These are phyloP conservation scores for Candida gorgasii DNA, from an alignment of 805 yeast genomes.

Conservation along the genomic window DNA sequence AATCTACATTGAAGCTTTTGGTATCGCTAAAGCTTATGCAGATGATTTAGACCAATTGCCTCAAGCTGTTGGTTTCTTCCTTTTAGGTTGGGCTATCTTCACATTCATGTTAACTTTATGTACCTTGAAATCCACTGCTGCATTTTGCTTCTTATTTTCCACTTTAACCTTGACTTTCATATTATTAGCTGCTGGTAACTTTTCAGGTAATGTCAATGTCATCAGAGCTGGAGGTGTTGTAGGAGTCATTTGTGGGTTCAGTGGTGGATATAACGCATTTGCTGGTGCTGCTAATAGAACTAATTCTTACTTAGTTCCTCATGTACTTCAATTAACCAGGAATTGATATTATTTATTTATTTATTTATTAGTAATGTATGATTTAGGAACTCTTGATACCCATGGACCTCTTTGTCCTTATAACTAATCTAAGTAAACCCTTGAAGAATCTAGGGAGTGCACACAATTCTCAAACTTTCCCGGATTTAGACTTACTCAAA, in stretches of 20 bases:
- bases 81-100: constrained; percentile 43
- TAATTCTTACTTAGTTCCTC: constrained; percentile 38
- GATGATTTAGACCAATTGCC: constrained; percentile 26
- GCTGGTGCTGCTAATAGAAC: constrained; percentile 37
- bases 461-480: no score
- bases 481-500: background rate
- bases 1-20: constrained; percentile 30
- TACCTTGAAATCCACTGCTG: constrained; percentile 40
- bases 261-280: constrained; percentile 43
- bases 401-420: no score
- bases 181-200: constrained; percentile 37
- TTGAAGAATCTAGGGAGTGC: no score
- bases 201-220: constrained; percentile 25
- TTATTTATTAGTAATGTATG: constrained; percentile 8
- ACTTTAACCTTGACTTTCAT: constrained; percentile 34
- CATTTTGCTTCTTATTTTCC: constrained; percentile 33
- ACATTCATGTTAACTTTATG: constrained; percentile 36
- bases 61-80: constrained; percentile 37
- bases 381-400: background rate
- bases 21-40: constrained; percentile 33
- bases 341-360: constrained; percentile 5
- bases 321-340: constrained; percentile 25
- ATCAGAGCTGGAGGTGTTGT: constrained; percentile 42
- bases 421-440: no score
- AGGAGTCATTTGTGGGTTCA: constrained; percentile 42